A percentile compares a stretch with the other conserved stretches of the same genome.
Conservation (phyloP, 164 flowering plant genomes). For the Vitis riparia region DNA sequence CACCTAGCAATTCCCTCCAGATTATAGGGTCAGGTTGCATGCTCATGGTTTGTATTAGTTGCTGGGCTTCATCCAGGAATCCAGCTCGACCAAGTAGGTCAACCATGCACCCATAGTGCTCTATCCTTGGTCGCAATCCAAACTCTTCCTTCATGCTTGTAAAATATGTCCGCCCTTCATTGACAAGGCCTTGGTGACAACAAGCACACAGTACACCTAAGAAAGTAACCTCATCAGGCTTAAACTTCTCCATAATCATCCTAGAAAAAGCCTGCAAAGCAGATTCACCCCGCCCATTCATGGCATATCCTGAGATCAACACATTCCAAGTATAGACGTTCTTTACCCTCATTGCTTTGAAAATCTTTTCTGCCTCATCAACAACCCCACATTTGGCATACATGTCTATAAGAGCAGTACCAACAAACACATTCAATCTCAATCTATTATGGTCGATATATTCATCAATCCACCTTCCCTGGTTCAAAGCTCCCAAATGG, state of each 20-base stretch:
- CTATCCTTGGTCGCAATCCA: conserved; percentile 23
- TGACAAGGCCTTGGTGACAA: conserved; percentile 30
- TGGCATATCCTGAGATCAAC: conserved; percentile 27
- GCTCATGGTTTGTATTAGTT: conserved; percentile 24
- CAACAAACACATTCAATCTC: conserved; percentile 28
- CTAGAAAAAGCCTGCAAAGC: conserved; percentile 19
- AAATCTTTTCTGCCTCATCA: conserved; percentile 23
- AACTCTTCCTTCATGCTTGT: conserved; percentile 20
- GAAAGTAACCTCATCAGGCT: conserved; percentile 31
- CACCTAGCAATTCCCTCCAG: conserved; percentile 34
- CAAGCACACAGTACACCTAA: conserved; percentile 31
- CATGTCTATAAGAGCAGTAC: conserved; percentile 30
- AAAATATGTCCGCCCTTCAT: conserved; percentile 22
- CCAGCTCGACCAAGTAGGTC: conserved; percentile 36
- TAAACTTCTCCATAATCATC: conserved; percentile 17
- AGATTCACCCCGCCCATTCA: conserved; percentile 28
- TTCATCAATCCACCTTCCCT: conserved; percentile 32
- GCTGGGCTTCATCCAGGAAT: conserved; percentile 27
- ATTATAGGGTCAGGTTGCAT: conserved; percentile 25
- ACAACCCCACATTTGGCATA: conserved; percentile 27
- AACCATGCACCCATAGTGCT: conserved; percentile 39
- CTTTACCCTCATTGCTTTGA: conserved; percentile 19
- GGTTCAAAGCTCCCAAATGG: conserved; percentile 28
- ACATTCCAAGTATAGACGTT: conserved; percentile 33
- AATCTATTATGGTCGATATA: conserved; percentile 17